Percentiles rank a stretch among this genome's conserved stretches.
These are phyloP conservation scores for Allium fistulosum DNA, from an alignment of 106 monocot species.

Conservation along the genomic window DNA sequence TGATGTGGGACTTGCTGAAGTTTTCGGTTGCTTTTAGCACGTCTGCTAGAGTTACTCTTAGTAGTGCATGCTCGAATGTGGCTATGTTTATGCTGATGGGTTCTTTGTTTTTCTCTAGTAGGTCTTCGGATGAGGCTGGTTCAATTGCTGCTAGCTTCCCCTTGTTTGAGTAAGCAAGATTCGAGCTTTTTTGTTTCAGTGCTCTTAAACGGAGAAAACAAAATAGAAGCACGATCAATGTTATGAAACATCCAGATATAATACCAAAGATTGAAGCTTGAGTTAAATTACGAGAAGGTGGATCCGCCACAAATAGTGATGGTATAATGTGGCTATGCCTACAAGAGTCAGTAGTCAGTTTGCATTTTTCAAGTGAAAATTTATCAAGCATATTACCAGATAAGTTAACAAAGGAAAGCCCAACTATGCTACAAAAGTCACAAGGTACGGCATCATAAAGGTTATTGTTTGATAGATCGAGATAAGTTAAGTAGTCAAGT, in stretches of 20 bases:
- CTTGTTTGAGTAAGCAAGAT: constrained; percentile 16
- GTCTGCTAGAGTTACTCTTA: constrained; percentile 63
- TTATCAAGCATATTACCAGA: constrained; percentile 55
- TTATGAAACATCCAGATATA: constrained; percentile 13
- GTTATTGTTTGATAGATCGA: constrained; percentile 74
- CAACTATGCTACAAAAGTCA: constrained; percentile 46
- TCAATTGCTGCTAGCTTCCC: constrained; percentile 36
- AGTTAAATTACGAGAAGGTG: constrained; percentile 24
- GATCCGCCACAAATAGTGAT: constrained; percentile 21
- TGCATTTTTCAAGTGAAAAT: constrained; percentile 46
- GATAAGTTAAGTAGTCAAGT: constrained; percentile 60
- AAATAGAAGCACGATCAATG: constrained; percentile 24
- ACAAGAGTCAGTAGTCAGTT: constrained; percentile 19
- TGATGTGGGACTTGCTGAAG: constrained; percentile 78
- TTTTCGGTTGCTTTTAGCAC: constrained; percentile 75
- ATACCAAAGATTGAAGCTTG: constrained; percentile 34
- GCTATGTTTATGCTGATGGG: constrained; percentile 92
- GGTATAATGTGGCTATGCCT: constrained; percentile 15
- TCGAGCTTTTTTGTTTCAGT: constrained; percentile 10
- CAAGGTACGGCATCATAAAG: constrained; percentile 70
- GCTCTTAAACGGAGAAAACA: constrained; percentile 29
- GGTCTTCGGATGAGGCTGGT: constrained; percentile 68
- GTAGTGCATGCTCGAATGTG: constrained; percentile 75
- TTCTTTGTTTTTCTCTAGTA: constrained; percentile 66
- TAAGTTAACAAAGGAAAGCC: constrained; percentile 65